Evolutionary conservation across 257 asterid genomes (phyloP).

Genomic region (Jasminum sambac): DNA sequence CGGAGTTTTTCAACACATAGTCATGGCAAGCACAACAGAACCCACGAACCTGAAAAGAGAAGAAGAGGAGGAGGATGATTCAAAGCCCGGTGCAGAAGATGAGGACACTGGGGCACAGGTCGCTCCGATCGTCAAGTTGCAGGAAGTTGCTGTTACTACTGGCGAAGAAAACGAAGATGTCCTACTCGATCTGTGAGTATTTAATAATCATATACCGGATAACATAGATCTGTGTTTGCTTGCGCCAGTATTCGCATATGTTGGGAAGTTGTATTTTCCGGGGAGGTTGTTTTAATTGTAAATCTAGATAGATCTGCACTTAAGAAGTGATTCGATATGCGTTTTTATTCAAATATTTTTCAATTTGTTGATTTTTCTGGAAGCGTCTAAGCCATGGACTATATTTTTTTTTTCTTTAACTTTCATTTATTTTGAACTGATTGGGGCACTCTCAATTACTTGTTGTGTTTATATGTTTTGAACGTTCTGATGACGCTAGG

Average conservation of each 20-base stretch:
- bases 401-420: background rate
- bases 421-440: too few relatives aligned
- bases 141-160: constrained; percentile 21
- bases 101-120: constrained; percentile 27
- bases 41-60: constrained; percentile 5
- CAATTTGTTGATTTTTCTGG: background rate
- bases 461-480: background rate
- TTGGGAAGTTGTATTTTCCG: background rate
- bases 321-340: background rate
- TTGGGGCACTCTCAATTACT: background rate
- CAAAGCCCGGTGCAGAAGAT: constrained; percentile 14
- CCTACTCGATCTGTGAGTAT: constrained; percentile 18
- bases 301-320: background rate
- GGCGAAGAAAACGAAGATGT: constrained; percentile 27
- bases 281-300: background rate
- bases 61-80: constrained; percentile 18
- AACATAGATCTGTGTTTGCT: background rate
- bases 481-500: background rate
- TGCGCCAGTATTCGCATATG: background rate
- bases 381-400: background rate
- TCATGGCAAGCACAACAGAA: constrained; percentile 10
- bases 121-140: constrained; percentile 24
- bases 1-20: background rate
- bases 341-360: too few relatives aligned
- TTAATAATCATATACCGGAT: background rate